phyloP scores from a whole-genome alignment of 2,329 filamentous ascomycete species.

The Aureobasidium sp. region DNA sequence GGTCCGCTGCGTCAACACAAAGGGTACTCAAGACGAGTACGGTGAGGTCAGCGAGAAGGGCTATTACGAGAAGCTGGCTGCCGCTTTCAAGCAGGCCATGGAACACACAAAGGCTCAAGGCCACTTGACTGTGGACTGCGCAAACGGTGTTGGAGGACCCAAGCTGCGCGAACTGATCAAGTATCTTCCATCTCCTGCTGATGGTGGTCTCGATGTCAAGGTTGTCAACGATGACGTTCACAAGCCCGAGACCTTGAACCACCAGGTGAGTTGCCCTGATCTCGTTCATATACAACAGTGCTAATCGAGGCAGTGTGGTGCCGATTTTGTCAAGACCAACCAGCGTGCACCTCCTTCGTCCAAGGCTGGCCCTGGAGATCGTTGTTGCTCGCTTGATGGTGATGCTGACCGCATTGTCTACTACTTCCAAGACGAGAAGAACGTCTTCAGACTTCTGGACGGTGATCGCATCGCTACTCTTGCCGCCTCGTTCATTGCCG shows the following conservation, averaged over 20 bases:
- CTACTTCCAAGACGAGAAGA: slow-evolving; percentile 80
- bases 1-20: slow-evolving; percentile 87
- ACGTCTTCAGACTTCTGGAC: slow-evolving; percentile 84
- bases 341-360: slow-evolving; percentile 82
- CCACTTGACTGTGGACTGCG: slow-evolving; percentile 79
- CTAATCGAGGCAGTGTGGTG: slow-evolving; percentile 60
- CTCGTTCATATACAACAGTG: not conserved
- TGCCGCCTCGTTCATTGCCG: slow-evolving; percentile 85
- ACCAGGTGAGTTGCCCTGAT: slow-evolving; percentile 57
- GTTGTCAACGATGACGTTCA: slow-evolving; percentile 91
- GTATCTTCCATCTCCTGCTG: slow-evolving; percentile 60
- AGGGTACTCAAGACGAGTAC: slow-evolving; percentile 79
- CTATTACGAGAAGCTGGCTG: slow-evolving; percentile 87
- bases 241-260: slow-evolving; percentile 80
- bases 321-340: slow-evolving; percentile 95
- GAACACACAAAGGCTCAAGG: slow-evolving; percentile 68
- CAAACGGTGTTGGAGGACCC: slow-evolving; percentile 91
- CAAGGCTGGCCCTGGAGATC: slow-evolving; percentile 66
- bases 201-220: slow-evolving; percentile 70
- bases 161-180: slow-evolving; percentile 85
- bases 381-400: slow-evolving; percentile 87
- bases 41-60: slow-evolving; percentile 82
- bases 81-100: slow-evolving; percentile 79
- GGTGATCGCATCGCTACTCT: slow-evolving; percentile 95
- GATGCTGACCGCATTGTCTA: slow-evolving; percentile 95